These are phyloP conservation scores for Phaeosphaeriaceae sp. DNA, from an alignment of 2,329 filamentous ascomycete genomes.

Conservation along the genomic window DNA sequence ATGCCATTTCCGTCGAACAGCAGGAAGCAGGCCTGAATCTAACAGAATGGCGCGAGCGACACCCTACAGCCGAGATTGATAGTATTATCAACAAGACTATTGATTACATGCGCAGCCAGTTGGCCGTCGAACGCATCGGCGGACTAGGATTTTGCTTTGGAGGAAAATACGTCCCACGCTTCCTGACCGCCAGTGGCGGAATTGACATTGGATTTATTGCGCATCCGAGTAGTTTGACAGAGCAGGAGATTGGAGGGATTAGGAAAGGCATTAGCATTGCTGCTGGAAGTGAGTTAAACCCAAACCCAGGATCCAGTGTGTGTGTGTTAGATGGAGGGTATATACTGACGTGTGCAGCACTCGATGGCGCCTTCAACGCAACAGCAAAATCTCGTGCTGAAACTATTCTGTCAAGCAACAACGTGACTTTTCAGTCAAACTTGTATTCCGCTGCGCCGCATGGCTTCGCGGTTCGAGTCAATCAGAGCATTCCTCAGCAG, in stretches of 20 bases:
- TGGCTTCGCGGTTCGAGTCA: slow-evolving; percentile 44
- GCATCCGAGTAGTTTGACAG: slow-evolving; percentile 72
- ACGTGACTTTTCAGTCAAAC: slow-evolving; percentile 41
- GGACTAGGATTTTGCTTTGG: slow-evolving; percentile 77
- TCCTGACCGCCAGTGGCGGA: slow-evolving; percentile 58
- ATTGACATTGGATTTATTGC: slow-evolving; percentile 71
- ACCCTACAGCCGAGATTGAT: slow-evolving; percentile 53
- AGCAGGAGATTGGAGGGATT: slow-evolving; percentile 70
- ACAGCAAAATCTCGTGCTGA: slow-evolving; percentile 27
- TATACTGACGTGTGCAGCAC: slow-evolving; percentile 24
- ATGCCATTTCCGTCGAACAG: slow-evolving; percentile 39
- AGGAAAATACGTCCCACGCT: slow-evolving; percentile 74
- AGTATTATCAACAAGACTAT: slow-evolving; percentile 59
- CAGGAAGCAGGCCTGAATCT: slow-evolving; percentile 72
- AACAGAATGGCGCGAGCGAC: slow-evolving; percentile 53
- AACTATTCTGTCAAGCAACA: slow-evolving; percentile 32
- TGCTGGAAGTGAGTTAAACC: slow-evolving; percentile 55
- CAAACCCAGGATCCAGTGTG: too few species aligned
- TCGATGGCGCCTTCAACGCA: slow-evolving; percentile 27
- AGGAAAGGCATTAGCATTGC: slow-evolving; percentile 71
- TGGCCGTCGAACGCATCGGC: slow-evolving; percentile 61
- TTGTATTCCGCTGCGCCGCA: slow-evolving; percentile 43
- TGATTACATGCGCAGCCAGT: slow-evolving; percentile 65
- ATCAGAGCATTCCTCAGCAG: slow-evolving; percentile 36
- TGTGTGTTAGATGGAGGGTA: not conserved